A percentile compares a stretch with the other conserved stretches of the same genome.
These are phyloP conservation scores for Medicago truncatula DNA, from an alignment of 306 rosid species.

Conservation along the genomic window DNA sequence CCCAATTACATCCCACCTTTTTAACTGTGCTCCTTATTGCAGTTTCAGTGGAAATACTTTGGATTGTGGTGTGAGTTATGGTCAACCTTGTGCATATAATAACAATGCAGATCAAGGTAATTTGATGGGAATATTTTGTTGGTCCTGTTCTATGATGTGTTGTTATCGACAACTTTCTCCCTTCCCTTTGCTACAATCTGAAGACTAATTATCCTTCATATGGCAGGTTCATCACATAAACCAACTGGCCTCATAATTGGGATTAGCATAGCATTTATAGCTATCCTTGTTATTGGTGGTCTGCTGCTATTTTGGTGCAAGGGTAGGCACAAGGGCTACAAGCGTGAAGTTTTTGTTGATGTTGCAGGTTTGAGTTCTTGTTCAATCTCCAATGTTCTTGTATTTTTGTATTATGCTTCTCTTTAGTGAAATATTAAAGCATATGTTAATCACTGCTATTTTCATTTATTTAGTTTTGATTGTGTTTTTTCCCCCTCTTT, in stretches of 20 bases:
- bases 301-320: conserved; percentile 66
- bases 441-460: no score
- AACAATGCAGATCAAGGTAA: conserved; percentile 64
- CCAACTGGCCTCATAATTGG: conserved; percentile 77
- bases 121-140: conserved; percentile 37
- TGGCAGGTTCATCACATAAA: conserved; percentile 68
- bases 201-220: conserved; percentile 37
- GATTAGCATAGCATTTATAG: conserved; percentile 60
- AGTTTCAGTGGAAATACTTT: conserved; percentile 90
- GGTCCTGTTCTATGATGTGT: not conserved
- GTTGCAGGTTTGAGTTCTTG: conserved; percentile 79
- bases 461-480: no score
- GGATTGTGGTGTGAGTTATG: conserved; percentile 63
- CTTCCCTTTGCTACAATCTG: conserved; percentile 33
- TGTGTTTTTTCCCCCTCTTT: no score
- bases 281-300: conserved; percentile 59
- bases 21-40: conserved; percentile 48
- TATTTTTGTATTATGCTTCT: conserved; percentile 19
- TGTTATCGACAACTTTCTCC: conserved; percentile 7
- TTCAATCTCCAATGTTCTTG: conserved; percentile 35
- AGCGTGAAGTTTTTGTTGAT: conserved; percentile 85
- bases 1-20: conserved; percentile 8
- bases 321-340: conserved; percentile 67
- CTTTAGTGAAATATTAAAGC: conserved; percentile 22
- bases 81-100: conserved; percentile 61